Conservation (phyloP, 768 basidiomycete species). For the Tulasnella sp. region DNA sequence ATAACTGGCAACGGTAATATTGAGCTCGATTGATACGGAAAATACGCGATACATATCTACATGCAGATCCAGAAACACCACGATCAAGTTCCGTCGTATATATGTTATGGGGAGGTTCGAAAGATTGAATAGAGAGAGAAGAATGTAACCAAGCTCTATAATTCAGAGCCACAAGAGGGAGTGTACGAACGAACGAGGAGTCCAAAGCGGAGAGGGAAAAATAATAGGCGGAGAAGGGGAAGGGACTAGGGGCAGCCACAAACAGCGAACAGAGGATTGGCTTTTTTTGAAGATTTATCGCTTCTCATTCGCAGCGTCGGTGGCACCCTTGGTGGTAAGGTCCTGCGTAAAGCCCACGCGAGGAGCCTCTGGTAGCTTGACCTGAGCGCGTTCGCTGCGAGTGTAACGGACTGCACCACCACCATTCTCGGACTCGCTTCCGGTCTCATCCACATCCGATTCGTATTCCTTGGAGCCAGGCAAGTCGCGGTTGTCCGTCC, state of each 20-base stretch:
- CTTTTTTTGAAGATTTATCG: not conserved
- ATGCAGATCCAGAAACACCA: not conserved
- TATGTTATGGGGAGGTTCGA: not conserved
- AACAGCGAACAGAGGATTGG: not conserved
- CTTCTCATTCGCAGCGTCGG: not conserved
- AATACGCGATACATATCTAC: not conserved
- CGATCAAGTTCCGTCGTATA: not conserved
- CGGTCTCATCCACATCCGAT: slow-evolving; percentile 5
- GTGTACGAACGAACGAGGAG: not conserved
- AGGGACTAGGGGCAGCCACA: not conserved
- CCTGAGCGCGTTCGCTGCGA: slow-evolving; percentile 4
- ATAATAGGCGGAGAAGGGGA: not conserved
- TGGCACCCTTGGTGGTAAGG: not conserved
- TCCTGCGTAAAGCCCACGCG: not conserved
- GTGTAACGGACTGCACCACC: slow-evolving; percentile 8
- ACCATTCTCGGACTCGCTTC: not conserved
- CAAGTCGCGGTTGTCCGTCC: not conserved
- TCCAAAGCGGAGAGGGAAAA: not conserved
- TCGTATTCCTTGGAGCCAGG: slow-evolving; percentile 4
- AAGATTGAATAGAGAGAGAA: not conserved
- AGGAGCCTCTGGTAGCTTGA: slow-evolving; percentile 6
- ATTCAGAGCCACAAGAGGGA: not conserved
- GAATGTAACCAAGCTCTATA: not conserved
- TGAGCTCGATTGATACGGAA: not conserved
- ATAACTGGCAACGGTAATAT: not conserved